These are phyloP conservation scores for Trametes meyenii DNA, from an alignment of 768 basidiomycete genomes.

Conservation along the genomic window DNA sequence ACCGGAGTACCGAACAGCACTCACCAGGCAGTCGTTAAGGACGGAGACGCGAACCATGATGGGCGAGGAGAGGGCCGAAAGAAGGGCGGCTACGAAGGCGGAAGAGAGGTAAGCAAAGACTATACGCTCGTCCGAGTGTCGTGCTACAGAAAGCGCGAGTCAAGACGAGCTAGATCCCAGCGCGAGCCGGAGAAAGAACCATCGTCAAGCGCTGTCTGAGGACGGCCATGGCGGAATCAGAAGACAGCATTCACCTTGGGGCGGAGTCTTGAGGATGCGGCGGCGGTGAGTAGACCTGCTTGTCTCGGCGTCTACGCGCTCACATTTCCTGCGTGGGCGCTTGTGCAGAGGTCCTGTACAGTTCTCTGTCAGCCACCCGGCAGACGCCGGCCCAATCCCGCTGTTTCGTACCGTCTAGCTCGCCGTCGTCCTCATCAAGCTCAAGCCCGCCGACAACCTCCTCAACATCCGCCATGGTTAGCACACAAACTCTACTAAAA, in stretches of 20 bases:
- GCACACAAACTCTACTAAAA: slow-evolving; percentile 11
- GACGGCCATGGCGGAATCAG: slow-evolving; percentile 22
- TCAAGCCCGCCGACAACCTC: slow-evolving; percentile 31
- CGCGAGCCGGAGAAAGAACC: slow-evolving; percentile 20
- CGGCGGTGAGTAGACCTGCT: slow-evolving; percentile 22
- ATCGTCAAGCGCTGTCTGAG: slow-evolving; percentile 29
- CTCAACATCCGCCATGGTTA: slow-evolving; percentile 20
- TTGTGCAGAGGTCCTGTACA: slow-evolving; percentile 39
- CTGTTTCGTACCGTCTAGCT: slow-evolving; percentile 14
- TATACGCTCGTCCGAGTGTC: slow-evolving; percentile 78
- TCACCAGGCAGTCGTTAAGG: slow-evolving; percentile 68
- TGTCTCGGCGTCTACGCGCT: slow-evolving; percentile 1
- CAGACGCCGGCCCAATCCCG: slow-evolving; percentile 26
- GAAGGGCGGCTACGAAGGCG: slow-evolving; percentile 33
- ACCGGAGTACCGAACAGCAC: slow-evolving; percentile 13
- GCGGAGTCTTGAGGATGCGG: slow-evolving; percentile 30
- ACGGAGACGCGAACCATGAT: slow-evolving; percentile 91
- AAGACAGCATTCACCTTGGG: slow-evolving; percentile 51
- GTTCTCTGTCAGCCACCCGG: slow-evolving; percentile 38
- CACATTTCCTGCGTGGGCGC: slow-evolving; percentile 6
- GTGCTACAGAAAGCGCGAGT: slow-evolving; percentile 81
- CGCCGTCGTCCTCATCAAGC: slow-evolving; percentile 28
- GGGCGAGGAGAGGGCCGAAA: slow-evolving; percentile 22
- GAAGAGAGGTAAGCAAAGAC: slow-evolving; percentile 35
- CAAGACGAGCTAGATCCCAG: slow-evolving; percentile 48